Evolutionary conservation across 78 protist species (phyloP), one percentile per base, ranked within the genome.

Genomic region (Cavenderia fasciculata): DNA sequence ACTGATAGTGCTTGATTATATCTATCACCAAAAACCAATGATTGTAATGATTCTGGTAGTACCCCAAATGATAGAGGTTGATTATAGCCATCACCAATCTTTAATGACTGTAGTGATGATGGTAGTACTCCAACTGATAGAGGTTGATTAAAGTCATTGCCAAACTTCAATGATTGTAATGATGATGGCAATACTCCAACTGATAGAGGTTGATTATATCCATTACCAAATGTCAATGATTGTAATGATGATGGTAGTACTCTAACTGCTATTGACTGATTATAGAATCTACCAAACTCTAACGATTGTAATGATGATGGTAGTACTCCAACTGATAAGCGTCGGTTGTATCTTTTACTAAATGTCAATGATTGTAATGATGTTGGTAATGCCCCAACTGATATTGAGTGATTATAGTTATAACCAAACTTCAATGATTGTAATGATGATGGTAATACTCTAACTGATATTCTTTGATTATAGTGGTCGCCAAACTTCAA

Each of bases 61-160:
- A 33, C 27, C 12, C 69, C 84, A 40, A 1, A 21, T 23, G 31
- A n/a, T 8, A 74, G 2, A 4, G 23, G 38, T 23, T 59, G 68
- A 29, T 74, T 74, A 19, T 59, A 74, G 1, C 29, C 59, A 38
- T 29, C 43, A 18, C 85, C 85, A 43, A 74, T 43, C 0, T 31
- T 54, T 1, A 74, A 38, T 14, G 16, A 16, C 16, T 27, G 36
- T 27, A 74, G 65, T 6, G 56, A 14, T 57, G 14, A 0, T 0
- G 68, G 68, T 12, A 74, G 65, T 12, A 43, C 23, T 4, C 56
- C 70, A 31, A 6, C 0, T 6, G 27, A 25, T 7, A 74, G 62
- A 59, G 25, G 44, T 29, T 57, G 36, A 59, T 74, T 74, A 43
- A 57, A 74, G 52, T 74, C 59, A 21, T 57, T 54, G 18, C 70